Conservation (phyloP, 2,329 filamentous ascomycete species). For the Fusarium sp. region DNA sequence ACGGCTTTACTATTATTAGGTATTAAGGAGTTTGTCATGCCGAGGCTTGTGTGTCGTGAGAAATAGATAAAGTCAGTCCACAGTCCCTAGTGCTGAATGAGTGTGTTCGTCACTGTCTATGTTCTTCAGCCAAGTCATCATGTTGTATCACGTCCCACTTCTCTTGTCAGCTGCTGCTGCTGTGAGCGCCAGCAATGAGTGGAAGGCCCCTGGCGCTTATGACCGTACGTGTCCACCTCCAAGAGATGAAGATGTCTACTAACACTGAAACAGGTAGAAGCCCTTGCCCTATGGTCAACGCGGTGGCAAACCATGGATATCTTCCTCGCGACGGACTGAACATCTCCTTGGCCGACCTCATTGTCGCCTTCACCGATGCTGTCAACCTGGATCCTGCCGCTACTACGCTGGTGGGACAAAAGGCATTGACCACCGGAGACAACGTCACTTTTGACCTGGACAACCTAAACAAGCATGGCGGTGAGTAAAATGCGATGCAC, state of each 20-base stretch:
- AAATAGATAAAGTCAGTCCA: conserved; percentile 4
- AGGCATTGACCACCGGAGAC: conserved; percentile 33
- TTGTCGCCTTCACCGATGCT: conserved; percentile 35
- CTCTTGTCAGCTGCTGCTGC: conserved; percentile 24
- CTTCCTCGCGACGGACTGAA: conserved; percentile 35
- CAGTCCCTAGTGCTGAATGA: background rate
- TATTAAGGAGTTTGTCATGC: background rate
- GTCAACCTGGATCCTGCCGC: conserved; percentile 41
- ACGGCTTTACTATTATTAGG: background rate
- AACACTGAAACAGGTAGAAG: conserved; percentile 26
- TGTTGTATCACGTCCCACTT: conserved; percentile 33
- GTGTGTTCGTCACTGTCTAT: background rate
- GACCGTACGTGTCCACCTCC: conserved; percentile 26
- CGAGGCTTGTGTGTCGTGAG: background rate
- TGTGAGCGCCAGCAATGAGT: conserved; percentile 32
- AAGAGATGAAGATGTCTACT: background rate
- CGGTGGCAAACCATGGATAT: conserved; percentile 40
- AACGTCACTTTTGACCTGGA: conserved; percentile 39
- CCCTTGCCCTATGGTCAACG: conserved; percentile 40
- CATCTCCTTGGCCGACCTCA: conserved; percentile 30
- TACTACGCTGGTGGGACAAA: conserved; percentile 34
- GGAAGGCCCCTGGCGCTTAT: conserved; percentile 16
- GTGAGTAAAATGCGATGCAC: background rate
- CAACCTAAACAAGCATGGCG: conserved; percentile 31
- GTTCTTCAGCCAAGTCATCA: background rate